Evolutionary conservation across 2,329 filamentous ascomycete genomes (phyloP), one percentile per base, ranked within the genome.

Genomic region (Cadophora sp.): DNA sequence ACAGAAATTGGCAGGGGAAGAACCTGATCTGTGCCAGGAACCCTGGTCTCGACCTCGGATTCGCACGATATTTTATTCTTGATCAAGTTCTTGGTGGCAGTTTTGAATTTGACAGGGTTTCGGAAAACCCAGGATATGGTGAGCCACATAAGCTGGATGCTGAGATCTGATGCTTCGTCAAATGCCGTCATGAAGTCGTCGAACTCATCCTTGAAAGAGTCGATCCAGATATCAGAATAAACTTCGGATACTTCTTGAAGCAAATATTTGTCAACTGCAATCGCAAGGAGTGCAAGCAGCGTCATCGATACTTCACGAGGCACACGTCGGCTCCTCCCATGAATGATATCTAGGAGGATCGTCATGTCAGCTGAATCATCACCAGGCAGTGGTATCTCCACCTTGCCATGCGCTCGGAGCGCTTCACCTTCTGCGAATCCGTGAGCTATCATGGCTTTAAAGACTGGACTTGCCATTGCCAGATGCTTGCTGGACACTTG

Each of bases 301-400:
- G 59, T 26, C 22, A 65, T 34, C 7, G 53, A 46, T 4, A 60
- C 40, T 16, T n/a, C n/a, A 12, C 40, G 37, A 31, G 63, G 63
- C 16, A 65, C 55, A 9, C 63, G 55, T 34, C 55, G 27, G 14
- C 63, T 43, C 3, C 63, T n/a, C 3, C 27, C 43, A 62, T 79
- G 78, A 3, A 75, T 75, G 12, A 80, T 74, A 19, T 72, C 71
- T 64, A 80, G 73, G 22, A 80, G 50, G 3, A 78, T 66, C 0
- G 68, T 61, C 64, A 80, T 75, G 6, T 59, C 43, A 11, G 50
- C 19, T 3, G 37, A 29, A 16, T 66, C 43, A 55, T 79, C 69
- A 55, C 79, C 48, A 37, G 63, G 63, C 5, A 66, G 56, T 5
- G 40, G 22, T 40, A 77, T 70, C 65, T 78, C 73, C 24, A 65